A percentile compares a stretch with the other conserved stretches of the same genome.
These are phyloP conservation scores for Lophiostoma macrostomum DNA, from an alignment of 495 filamentous ascomycete species.

Conservation along the genomic window DNA sequence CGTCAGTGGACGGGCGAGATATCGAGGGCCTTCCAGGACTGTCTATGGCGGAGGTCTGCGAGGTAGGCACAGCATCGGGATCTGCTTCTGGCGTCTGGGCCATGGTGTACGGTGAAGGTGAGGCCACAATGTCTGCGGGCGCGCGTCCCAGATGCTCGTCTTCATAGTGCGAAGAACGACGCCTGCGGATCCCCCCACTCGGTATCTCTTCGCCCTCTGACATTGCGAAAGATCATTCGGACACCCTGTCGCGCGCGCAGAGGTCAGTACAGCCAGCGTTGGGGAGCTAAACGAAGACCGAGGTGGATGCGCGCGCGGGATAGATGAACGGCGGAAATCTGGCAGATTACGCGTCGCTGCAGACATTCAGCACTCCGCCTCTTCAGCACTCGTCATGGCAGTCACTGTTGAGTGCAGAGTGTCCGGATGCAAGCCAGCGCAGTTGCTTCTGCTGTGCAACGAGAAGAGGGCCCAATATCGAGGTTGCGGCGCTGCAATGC, in stretches of 20 bases:
- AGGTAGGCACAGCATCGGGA: constrained; percentile 4
- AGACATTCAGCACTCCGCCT: too few species aligned
- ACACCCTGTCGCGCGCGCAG: too few species aligned
- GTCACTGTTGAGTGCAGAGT: too few species aligned
- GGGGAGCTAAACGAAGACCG: too few species aligned
- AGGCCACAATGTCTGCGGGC: background rate
- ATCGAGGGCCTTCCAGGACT: constrained; percentile 5
- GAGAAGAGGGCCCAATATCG: too few species aligned
- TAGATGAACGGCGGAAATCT: too few species aligned
- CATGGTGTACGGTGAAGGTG: constrained; percentile 4
- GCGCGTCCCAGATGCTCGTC: constrained; percentile 14
- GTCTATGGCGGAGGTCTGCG: constrained; percentile 24
- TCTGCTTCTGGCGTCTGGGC: constrained; percentile 9
- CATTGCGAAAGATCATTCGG: constrained; percentile 13
- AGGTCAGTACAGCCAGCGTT: background rate
- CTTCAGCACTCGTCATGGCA: too few species aligned
- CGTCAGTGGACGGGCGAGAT: constrained; percentile 23
- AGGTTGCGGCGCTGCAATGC: too few species aligned
- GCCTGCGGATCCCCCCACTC: constrained; percentile 22
- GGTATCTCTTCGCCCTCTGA: constrained; percentile 17
- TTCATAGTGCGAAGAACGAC: constrained; percentile 19
- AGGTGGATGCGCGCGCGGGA: too few species aligned
- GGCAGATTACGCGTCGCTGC: too few species aligned
- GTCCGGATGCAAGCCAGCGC: too few species aligned
- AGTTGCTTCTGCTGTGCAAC: too few species aligned